Evolutionary conservation across 2,329 filamentous ascomycete genomes (phyloP).

Genomic region (Coniochaeta prunicola): DNA sequence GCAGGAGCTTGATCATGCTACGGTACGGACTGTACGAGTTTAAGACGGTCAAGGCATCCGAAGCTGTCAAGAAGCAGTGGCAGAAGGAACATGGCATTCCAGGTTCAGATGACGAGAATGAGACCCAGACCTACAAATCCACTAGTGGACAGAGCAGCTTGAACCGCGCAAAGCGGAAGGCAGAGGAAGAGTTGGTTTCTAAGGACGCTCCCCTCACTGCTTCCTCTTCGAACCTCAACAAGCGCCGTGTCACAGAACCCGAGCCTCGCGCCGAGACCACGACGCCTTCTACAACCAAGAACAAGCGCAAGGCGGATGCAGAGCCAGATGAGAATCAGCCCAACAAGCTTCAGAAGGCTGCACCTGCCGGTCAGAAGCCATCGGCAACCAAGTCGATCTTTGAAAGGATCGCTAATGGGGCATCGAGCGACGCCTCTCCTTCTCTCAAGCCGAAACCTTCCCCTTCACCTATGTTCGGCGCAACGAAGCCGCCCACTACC

Average conservation of each 20-base stretch:
- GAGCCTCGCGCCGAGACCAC: slow-evolving; percentile 28
- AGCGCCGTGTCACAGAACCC: slow-evolving; percentile 39
- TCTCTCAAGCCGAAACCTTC: slow-evolving; percentile 15
- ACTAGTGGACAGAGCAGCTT: slow-evolving; percentile 21
- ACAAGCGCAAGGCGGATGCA: slow-evolving; percentile 44
- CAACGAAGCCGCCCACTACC: slow-evolving; percentile 26
- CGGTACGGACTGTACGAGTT: slow-evolving; percentile 57
- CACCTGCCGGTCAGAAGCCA: slow-evolving; percentile 23
- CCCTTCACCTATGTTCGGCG: slow-evolving; percentile 21
- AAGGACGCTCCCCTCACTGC: slow-evolving; percentile 26
- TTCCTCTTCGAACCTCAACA: slow-evolving; percentile 32
- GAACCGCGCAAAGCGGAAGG: slow-evolving; percentile 44
- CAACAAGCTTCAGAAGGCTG: slow-evolving; percentile 41
- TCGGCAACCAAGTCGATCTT: slow-evolving; percentile 50
- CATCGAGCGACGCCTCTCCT: slow-evolving; percentile 23
- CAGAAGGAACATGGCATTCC: slow-evolving; percentile 48
- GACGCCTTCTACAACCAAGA: slow-evolving; percentile 30
- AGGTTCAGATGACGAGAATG: slow-evolving; percentile 36
- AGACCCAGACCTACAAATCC: slow-evolving; percentile 22
- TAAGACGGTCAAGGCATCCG: slow-evolving; percentile 53
- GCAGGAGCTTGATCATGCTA: slow-evolving; percentile 51
- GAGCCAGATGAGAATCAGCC: slow-evolving; percentile 39
- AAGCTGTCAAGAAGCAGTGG: slow-evolving; percentile 51
- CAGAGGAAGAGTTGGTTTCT: slow-evolving; percentile 39
- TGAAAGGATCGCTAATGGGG: slow-evolving; percentile 49